Base-by-base conservation (phyloP, 164 flowering plant genomes). In the Stephania cephalantha region DNA sequence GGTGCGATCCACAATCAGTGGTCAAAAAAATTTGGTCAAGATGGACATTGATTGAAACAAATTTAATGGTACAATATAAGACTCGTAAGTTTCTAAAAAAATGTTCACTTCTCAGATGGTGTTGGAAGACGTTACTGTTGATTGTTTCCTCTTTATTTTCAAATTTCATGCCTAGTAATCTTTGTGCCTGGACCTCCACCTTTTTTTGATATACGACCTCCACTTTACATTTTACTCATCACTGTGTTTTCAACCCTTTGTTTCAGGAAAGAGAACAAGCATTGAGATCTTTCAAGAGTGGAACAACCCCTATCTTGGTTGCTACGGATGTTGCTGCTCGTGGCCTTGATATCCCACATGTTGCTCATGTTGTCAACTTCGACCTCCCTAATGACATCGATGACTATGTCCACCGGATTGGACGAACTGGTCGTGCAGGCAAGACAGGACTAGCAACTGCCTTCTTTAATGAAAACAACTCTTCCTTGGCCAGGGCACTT, bases 301-400 rank as follows among this genome's bases (percentile, higher is more conserved):
- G 95, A 7, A 69, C 72, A 22, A 86, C 90, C 5, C 93, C 95
- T 48, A 91, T 91, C 72, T 73, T 91, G 74, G 95, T 91, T 46
- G 93, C 91, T 17, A 89, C 93, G 4, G 95, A 91, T 79, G 93
- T 91, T 45, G 95, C 95, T 22, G 93, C 93, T n/a, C 89, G 95
- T 69, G 95, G 93, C 44, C 88, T 89, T 20, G 95, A 91, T 72
- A 89, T 89, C 52, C 95, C 95, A 7, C 91, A 87, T 78, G 92
- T 90, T 9, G 88, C 90, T 1, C 95, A 90, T 79, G 95, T 90
- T 18, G 86, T 90, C 68, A 90, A 90, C 73, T 90, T 89, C 78
- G 95, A 90, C 76, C 90, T 90, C 42, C 95, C 95, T 0, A 90
- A 90, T 71, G 95, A 90, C 75, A 88, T 90, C 48, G 96, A 91